Percentiles rank a stretch among this genome's conserved stretches.
Conservation (phyloP, 2,329 filamentous ascomycete genomes). For the Ascocoryne sarcoides region DNA sequence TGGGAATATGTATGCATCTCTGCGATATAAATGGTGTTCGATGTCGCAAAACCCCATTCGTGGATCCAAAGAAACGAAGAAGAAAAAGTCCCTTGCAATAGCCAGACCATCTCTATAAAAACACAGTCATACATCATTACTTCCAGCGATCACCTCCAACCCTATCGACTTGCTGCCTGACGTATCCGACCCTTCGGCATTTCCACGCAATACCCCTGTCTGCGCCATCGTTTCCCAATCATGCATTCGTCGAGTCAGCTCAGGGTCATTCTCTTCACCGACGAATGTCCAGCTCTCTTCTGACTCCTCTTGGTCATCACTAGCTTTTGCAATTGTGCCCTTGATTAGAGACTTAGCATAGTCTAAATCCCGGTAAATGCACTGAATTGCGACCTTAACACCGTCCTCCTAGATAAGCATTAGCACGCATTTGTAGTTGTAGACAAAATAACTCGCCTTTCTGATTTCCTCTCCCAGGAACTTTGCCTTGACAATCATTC, state of each 20-base stretch:
- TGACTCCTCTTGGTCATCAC: conserved; percentile 52
- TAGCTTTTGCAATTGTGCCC: conserved; percentile 46
- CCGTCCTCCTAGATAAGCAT: conserved; percentile 63
- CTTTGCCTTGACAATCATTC: conserved; percentile 83
- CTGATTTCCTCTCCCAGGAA: conserved; percentile 78
- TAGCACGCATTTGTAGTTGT: conserved; percentile 13
- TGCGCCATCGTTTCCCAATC: conserved; percentile 27
- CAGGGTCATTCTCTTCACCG: conserved; percentile 37
- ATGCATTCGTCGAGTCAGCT: conserved; percentile 24
- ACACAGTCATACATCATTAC: too few species aligned
- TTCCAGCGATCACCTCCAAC: too few species aligned
- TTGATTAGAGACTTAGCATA: conserved; percentile 82
- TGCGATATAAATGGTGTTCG: not conserved
- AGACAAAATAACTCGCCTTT: conserved; percentile 36
- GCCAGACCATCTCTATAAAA: not conserved
- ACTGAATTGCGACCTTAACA: conserved; percentile 82
- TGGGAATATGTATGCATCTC: not conserved
- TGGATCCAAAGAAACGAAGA: too few species aligned
- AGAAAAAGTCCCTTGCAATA: too few species aligned
- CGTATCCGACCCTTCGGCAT: conserved; percentile 4
- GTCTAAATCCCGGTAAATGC: conserved; percentile 89
- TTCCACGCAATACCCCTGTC: conserved; percentile 11
- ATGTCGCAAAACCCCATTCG: too few species aligned
- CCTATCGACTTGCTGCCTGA: conserved; percentile 13
- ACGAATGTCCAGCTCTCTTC: conserved; percentile 88